phyloP scores from a whole-genome alignment of 1,139 yeast genomes.

The Geotrichum phurueaensis region DNA sequence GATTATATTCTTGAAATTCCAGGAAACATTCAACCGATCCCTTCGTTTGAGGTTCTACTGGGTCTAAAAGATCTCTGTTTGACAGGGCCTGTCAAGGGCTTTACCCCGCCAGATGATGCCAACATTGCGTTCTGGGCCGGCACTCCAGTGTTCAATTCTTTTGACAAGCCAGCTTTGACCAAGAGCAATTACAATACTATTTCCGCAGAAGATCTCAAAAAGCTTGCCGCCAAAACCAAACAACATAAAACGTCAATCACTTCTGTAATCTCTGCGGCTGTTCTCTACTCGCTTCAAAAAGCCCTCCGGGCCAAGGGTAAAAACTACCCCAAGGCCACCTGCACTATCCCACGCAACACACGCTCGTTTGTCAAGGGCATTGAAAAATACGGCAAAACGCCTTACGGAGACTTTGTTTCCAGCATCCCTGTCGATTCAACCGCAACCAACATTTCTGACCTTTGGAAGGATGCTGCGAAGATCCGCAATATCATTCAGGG shows the following conservation, averaged over 20 bases:
- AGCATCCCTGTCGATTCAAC: background rate
- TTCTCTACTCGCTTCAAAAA: constrained; percentile 2
- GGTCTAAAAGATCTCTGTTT: constrained; percentile 1
- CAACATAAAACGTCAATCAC: background rate
- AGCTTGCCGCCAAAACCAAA: background rate
- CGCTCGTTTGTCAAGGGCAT: background rate
- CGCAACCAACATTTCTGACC: background rate
- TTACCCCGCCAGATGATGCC: background rate
- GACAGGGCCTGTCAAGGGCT: background rate
- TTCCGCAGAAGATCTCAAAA: background rate
- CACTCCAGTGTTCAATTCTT: background rate
- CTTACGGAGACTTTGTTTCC: constrained; percentile 3
- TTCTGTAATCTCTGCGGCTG: background rate
- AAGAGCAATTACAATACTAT: background rate
- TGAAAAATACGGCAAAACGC: background rate
- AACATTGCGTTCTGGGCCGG: constrained; percentile 5
- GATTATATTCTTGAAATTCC: background rate
- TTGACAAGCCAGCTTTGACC: background rate
- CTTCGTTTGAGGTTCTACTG: constrained; percentile 8
- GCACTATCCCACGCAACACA: constrained; percentile 1
- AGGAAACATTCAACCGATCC: background rate
- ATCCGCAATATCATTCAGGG: background rate
- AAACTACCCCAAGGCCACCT: background rate
- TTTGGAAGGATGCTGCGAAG: background rate
- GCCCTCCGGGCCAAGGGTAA: background rate